Conservation (phyloP, 768 basidiomycete genomes). For the Podaxis sp. region DNA sequence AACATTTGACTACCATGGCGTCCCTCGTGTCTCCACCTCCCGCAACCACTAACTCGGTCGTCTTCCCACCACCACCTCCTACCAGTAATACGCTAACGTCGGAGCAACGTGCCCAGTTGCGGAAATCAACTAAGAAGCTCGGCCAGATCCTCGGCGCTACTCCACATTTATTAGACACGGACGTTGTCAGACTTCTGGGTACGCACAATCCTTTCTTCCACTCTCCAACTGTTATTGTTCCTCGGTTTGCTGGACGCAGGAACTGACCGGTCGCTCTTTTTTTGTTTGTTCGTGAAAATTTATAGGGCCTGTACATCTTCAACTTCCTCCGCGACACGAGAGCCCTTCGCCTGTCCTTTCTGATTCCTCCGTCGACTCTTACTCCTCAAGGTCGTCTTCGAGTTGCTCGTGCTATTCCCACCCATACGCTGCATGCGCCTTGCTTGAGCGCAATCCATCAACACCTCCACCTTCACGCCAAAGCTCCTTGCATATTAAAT, state of each 20-base stretch:
- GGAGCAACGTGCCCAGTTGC: slow-evolving; percentile 48
- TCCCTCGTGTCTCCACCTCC: slow-evolving; percentile 12
- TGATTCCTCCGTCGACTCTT: slow-evolving; percentile 22
- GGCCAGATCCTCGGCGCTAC: slow-evolving; percentile 53
- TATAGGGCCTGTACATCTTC: slow-evolving; percentile 20
- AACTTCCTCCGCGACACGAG: slow-evolving; percentile 11
- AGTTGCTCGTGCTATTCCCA: slow-evolving; percentile 13
- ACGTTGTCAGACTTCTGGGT: slow-evolving; percentile 16
- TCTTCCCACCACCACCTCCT: slow-evolving; percentile 48
- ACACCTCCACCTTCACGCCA: slow-evolving; percentile 2
- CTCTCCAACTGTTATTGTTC: not conserved
- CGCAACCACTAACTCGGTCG: slow-evolving; percentile 22
- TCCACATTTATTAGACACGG: slow-evolving; percentile 49
- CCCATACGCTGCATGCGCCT: slow-evolving; percentile 10
- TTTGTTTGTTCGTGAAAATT: not conserved
- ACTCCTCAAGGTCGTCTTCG: slow-evolving; percentile 19
- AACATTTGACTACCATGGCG: slow-evolving; percentile 10
- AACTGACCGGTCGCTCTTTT: not conserved
- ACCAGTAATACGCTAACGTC: slow-evolving; percentile 52
- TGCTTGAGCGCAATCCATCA: not conserved
- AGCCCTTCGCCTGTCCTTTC: slow-evolving; percentile 15
- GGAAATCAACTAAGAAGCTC: slow-evolving; percentile 57
- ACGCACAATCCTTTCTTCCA: slow-evolving; percentile 4
- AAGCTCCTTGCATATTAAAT: not conserved
- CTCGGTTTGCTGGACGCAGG: not conserved